Evolutionary conservation across 495 filamentous ascomycete species (phyloP).

Genomic region (Lophium mytilinum): DNA sequence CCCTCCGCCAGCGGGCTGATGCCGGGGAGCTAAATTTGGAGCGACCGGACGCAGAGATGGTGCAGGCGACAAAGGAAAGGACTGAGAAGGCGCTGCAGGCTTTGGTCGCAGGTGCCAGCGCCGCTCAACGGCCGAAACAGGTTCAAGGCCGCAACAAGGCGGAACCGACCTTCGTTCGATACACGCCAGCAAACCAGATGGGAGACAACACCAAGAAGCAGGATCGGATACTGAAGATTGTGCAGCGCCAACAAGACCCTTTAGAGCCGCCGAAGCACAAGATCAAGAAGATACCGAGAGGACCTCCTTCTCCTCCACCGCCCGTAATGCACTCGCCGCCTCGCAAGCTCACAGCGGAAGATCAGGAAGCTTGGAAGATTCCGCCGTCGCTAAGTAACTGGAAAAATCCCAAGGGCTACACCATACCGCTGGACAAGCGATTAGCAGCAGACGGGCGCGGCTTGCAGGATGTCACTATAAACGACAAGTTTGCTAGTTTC

Average conservation of each 20-base stretch:
- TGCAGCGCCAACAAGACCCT: constrained; percentile 86
- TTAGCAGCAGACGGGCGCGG: constrained; percentile 92
- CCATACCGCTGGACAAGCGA: constrained; percentile 91
- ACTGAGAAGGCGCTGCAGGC: constrained; percentile 77
- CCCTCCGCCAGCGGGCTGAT: constrained; percentile 85
- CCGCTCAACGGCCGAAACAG: constrained; percentile 92
- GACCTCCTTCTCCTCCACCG: constrained; percentile 84
- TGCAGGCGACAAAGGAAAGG: constrained; percentile 71
- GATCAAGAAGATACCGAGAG: constrained; percentile 94
- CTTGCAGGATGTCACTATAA: constrained; percentile 90
- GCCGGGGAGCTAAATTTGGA: constrained; percentile 89
- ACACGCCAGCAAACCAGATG: constrained; percentile 96
- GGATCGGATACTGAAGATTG: constrained; percentile 97
- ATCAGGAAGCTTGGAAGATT: constrained; percentile 95
- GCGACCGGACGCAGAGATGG: constrained; percentile 75
- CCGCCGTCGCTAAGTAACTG: constrained; percentile 93
- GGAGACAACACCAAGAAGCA: constrained; percentile 80
- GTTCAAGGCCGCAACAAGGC: constrained; percentile 67
- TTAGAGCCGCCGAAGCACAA: constrained; percentile 99
- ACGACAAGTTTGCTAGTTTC: constrained; percentile 98
- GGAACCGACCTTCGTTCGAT: constrained; percentile 89
- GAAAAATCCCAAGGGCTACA: constrained; percentile 99
- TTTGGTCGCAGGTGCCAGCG: constrained; percentile 76
- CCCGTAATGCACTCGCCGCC: constrained; percentile 95
- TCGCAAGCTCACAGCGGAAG: constrained; percentile 88